Evolutionary conservation across 768 basidiomycete genomes (phyloP).

Genomic region (Pulveroboletus sp.): DNA sequence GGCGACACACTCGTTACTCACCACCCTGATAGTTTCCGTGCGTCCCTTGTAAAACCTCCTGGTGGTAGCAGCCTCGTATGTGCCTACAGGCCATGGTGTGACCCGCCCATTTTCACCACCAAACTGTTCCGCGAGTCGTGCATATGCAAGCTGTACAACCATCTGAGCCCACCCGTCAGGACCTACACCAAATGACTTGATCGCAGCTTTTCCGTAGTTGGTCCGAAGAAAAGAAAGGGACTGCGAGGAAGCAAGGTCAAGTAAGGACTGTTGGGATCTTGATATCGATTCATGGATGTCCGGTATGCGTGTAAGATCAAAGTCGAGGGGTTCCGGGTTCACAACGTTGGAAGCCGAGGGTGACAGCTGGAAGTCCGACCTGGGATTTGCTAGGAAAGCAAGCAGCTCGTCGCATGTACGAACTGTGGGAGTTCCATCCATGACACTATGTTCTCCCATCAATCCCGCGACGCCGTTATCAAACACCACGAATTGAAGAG

Average conservation of each 20-base stretch:
- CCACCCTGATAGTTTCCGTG: constrained; percentile 91
- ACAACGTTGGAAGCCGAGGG: constrained; percentile 12
- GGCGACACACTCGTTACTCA: constrained; percentile 70
- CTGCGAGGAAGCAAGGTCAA: constrained; percentile 61
- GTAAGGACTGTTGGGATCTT: constrained; percentile 52
- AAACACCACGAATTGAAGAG: constrained; percentile 80
- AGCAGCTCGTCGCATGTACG: constrained; percentile 72
- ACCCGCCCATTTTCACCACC: constrained; percentile 16
- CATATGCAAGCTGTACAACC: constrained; percentile 87
- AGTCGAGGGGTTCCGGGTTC: constrained; percentile 57
- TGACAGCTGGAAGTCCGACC: constrained; percentile 61
- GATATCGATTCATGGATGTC: constrained; percentile 45
- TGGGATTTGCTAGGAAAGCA: constrained; percentile 51
- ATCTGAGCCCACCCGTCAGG: constrained; percentile 96
- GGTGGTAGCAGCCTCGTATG: constrained; percentile 96
- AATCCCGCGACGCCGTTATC: constrained; percentile 80
- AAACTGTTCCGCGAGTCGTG: constrained; percentile 51
- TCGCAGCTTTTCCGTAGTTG: constrained; percentile 78
- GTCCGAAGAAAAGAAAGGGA: constrained; percentile 62
- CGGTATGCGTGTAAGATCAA: constrained; percentile 48
- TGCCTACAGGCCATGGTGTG: constrained; percentile 58
- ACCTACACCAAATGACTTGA: constrained; percentile 85
- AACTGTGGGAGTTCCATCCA: constrained; percentile 85
- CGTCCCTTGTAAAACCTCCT: constrained; percentile 84
- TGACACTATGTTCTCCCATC: constrained; percentile 91